These are phyloP conservation scores for Citrus sp. DNA, from an alignment of 345 rosid genomes.

Conservation along the genomic window DNA sequence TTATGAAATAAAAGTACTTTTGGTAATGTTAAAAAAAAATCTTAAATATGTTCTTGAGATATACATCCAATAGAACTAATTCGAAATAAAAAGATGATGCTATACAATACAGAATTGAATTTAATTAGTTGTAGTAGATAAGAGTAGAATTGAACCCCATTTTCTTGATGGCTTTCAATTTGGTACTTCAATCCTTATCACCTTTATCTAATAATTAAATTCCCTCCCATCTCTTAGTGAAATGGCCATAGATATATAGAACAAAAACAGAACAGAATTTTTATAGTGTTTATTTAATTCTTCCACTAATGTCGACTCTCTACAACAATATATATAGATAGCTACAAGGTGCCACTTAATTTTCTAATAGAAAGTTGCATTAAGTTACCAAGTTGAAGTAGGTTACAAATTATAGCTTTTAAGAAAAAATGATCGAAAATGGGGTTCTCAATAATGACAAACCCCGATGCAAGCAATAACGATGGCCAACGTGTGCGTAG, in stretches of 20 bases:
- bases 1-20: too few species aligned
- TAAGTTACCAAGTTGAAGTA: neutral
- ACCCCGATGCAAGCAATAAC: neutral
- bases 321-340: neutral
- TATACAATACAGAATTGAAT: neutral
- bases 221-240: neutral
- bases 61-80: neutral
- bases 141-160: neutral
- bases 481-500: neutral
- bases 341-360: neutral
- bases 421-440: neutral
- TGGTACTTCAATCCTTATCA: neutral
- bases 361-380: too few species aligned
- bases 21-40: too few species aligned
- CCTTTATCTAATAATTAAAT: neutral
- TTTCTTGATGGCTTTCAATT: neutral
- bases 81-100: neutral
- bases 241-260: neutral
- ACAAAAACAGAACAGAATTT: neutral
- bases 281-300: neutral
- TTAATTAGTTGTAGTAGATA: neutral
- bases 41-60: too few species aligned
- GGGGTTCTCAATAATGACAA: conserved; percentile 2
- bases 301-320: neutral
- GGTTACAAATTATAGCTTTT: neutral